phyloP scores from a whole-genome alignment of 805 yeast genomes.

The Lipomyces kockii region DNA sequence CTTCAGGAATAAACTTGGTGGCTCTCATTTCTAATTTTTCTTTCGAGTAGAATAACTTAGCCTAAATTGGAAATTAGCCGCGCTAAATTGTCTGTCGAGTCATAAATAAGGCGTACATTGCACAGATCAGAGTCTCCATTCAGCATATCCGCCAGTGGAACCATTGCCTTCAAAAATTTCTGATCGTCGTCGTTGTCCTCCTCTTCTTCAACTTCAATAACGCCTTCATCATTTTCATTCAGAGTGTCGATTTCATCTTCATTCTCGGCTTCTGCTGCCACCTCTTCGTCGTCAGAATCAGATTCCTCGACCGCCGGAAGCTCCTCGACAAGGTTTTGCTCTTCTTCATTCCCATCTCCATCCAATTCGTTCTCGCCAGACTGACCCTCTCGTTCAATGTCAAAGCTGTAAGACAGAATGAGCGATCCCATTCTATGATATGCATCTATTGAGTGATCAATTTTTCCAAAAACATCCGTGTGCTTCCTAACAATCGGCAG shows the following conservation, averaged over 20 bases:
- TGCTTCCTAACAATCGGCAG: constrained; percentile 49
- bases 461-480: constrained; percentile 34
- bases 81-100: not conserved
- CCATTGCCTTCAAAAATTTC: constrained; percentile 72
- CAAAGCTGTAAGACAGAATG: constrained; percentile 90
- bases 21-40: constrained; percentile 71
- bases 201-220: constrained; percentile 34
- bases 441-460: constrained; percentile 54
- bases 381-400: constrained; percentile 54
- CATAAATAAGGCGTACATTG: constrained; percentile 61
- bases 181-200: constrained; percentile 45
- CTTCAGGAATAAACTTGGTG: constrained; percentile 59
- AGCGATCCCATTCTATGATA: constrained; percentile 77
- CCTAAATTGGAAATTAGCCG: constrained; percentile 38
- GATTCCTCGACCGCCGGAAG: constrained; percentile 27
- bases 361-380: constrained; percentile 36
- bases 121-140: constrained; percentile 80
- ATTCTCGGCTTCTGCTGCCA: constrained; percentile 42
- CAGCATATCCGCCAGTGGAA: constrained; percentile 88
- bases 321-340: constrained; percentile 43
- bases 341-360: constrained; percentile 39
- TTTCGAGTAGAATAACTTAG: constrained; percentile 38
- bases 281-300: constrained; percentile 34
- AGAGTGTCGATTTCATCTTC: constrained; percentile 42
- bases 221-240: constrained; percentile 38